Evolutionary conservation across 1,284 basidiomycete species (phyloP), one percentile per base, ranked within the genome.

Genomic region (Ceratobasidium sp.): DNA sequence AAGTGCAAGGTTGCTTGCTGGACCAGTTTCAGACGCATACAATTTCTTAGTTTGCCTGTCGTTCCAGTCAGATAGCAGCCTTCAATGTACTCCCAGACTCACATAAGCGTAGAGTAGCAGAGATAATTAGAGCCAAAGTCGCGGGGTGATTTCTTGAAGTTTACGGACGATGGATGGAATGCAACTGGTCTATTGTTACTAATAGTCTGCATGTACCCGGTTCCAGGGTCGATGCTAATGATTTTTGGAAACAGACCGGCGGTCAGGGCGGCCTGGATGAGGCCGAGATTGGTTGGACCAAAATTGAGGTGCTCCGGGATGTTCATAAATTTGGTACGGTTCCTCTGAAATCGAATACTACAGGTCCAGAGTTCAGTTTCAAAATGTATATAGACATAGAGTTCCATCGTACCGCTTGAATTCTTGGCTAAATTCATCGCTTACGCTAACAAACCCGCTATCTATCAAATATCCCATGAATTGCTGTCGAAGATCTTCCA

Each of bases 21-120:
- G 92, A 0, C 93, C 91, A 0, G 93, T 95, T 81, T 99, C 97
- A 94, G 96, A 98, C n/a, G 92, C 96, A 80, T 97, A 99, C 34
- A 98, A 82, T 80, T 90, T 93, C 82, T 92, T 94, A 14, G 93
- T 94, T 79, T 94, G 93, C 92, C 94, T 94, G 76, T 32, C 55
- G 59, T 43, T 41, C 14, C 48, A 23, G 59, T 59, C 75, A 78
- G 52, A 73, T 36, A 1, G n/a, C 12, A 21, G 32, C n/a, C 39
- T 5, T 28, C 28, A n/a, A 62, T 34, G 67, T 45, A 61, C 32
- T 70, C 48, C 32, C 16, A 10, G 16, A 81, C 86, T 76, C 76
- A 92, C 92, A 96, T 96, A 45, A 97, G 84, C 0, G 94, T 97
- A 80, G 96, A 98, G 81, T 95, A 97, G 21, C 87, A 85, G 58